Evolutionary conservation across 306 rosid species (phyloP), one percentile per base, ranked within the genome.

Genomic region (Begonia loranthoides): DNA sequence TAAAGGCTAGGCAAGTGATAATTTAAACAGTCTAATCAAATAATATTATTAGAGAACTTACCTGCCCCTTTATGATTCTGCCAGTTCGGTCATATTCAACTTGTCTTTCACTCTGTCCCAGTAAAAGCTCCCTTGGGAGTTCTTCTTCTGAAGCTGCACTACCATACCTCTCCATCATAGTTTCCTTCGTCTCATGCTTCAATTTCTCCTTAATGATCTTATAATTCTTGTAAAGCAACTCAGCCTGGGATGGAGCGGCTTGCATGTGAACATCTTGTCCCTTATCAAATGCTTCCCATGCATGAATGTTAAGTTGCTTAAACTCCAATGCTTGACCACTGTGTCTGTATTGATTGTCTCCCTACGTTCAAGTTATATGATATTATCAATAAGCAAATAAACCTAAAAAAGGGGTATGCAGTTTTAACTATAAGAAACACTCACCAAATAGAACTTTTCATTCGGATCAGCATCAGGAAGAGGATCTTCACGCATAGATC

Each of bases 201-300:
- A 74, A 63, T 13, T 74, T 69, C 60, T 77, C 84, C 59, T 69
- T 76, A 59, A 64, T 61, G 53, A 74, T 70, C 71, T 63, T 71
- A 58, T 67, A 78, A 64, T 73, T 81, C 70, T 81, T 81, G 51
- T 59, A 69, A 11, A 79, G 75, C 58, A 83, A 62, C 57, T 79
- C 84, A 38, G 84, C 87, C 70, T 81, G 81, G 14, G 84, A 81
- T 17, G 81, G 88, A 69, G 84, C 88, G 33, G 79, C 77, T 58
- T 77, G 90, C 80, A 70, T 66, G 63, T 73, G 79, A 15, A 81
- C 68, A 60, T 81, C 84, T 64, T 80, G 81, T 28, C 86, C 79
- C 24, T 82, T 82, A 39, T 82, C 79, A 75, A 67, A 82, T 40
- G 82, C 74, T 40, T 78, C 76, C 92, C 80, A 70, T 48, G 80